Conservation (phyloP, 495 filamentous ascomycete species). For the Letharia columbiana region DNA sequence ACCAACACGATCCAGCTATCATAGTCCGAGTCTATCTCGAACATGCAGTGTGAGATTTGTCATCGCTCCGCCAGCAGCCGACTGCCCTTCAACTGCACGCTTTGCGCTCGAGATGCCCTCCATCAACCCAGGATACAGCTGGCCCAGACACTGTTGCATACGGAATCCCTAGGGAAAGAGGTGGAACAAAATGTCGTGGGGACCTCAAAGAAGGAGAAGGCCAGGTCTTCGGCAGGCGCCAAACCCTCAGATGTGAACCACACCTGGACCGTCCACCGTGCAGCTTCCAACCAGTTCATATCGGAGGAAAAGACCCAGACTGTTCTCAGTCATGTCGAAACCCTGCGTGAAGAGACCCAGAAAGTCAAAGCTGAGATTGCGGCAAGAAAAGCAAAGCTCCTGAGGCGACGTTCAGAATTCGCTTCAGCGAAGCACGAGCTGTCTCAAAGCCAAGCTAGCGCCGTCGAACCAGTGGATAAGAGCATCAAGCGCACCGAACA, state of each 20-base stretch:
- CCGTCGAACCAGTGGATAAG: slow-evolving; percentile 49
- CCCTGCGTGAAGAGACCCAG: slow-evolving; percentile 44
- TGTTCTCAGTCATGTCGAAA: slow-evolving; percentile 36
- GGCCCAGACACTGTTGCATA: slow-evolving; percentile 57
- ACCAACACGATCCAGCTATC: not conserved
- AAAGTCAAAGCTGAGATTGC: slow-evolving; percentile 40
- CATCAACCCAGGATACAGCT: slow-evolving; percentile 64
- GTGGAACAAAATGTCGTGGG: slow-evolving; percentile 39
- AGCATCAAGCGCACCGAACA: slow-evolving; percentile 56
- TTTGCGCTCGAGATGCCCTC: slow-evolving; percentile 66
- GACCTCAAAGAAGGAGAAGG: slow-evolving; percentile 22
- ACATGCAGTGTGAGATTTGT: slow-evolving; percentile 64
- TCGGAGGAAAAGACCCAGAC: slow-evolving; percentile 32
- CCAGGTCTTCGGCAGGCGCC: slow-evolving; percentile 6
- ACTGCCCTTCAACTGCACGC: slow-evolving; percentile 62
- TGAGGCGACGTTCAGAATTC: slow-evolving; percentile 47
- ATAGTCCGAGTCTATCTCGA: slow-evolving; percentile 9
- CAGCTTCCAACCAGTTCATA: slow-evolving; percentile 32
- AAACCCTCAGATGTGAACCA: slow-evolving; percentile 22
- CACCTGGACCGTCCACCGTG: slow-evolving; percentile 35
- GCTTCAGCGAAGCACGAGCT: slow-evolving; percentile 47
- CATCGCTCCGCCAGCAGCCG: slow-evolving; percentile 38
- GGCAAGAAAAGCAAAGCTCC: slow-evolving; percentile 37
- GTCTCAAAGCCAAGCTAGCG: slow-evolving; percentile 34
- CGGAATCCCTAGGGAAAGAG: slow-evolving; percentile 53